Evolutionary conservation across 1,284 basidiomycete species (phyloP).

Genomic region (Moesziomyces aphidis): DNA sequence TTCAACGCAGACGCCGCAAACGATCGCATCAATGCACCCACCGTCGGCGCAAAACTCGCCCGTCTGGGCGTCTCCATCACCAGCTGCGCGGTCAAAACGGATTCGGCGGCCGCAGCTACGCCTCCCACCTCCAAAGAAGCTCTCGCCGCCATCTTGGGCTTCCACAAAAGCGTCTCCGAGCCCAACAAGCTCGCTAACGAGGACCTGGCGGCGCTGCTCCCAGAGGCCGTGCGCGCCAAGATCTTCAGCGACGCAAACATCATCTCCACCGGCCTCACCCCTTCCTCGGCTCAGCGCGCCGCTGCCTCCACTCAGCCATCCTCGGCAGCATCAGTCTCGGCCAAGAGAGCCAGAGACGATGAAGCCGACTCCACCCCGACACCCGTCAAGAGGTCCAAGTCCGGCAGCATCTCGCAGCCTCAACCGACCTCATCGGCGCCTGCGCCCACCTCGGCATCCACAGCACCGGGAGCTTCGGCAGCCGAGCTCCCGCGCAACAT

Average conservation of each 20-base stretch:
- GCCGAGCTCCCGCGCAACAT: conserved; percentile 20
- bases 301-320: neutral
- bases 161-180: conserved; percentile 36
- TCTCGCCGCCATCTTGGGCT: conserved; percentile 25
- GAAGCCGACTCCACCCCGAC: conserved; percentile 7
- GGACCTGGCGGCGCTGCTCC: conserved; percentile 23
- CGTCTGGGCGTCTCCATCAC: conserved; percentile 27
- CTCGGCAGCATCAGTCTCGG: neutral
- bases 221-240: conserved; percentile 25
- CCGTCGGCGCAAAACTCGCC: conserved; percentile 22
- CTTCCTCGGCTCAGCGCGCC: neutral
- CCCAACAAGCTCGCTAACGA: conserved; percentile 40
- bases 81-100: conserved; percentile 34
- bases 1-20: conserved; percentile 31
- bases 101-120: neutral
- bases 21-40: conserved; percentile 12
- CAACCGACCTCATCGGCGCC: conserved; percentile 6
- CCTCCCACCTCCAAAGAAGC: conserved; percentile 18
- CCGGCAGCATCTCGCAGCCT: conserved; percentile 32
- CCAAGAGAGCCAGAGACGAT: conserved; percentile 34
- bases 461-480: conserved; percentile 5
- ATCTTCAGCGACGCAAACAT: conserved; percentile 40
- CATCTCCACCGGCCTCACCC: conserved; percentile 32
- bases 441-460: neutral
- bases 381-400: conserved; percentile 42